phyloP scores from a whole-genome alignment of 129 eudicot genomes.

The Artemisia annua region DNA sequence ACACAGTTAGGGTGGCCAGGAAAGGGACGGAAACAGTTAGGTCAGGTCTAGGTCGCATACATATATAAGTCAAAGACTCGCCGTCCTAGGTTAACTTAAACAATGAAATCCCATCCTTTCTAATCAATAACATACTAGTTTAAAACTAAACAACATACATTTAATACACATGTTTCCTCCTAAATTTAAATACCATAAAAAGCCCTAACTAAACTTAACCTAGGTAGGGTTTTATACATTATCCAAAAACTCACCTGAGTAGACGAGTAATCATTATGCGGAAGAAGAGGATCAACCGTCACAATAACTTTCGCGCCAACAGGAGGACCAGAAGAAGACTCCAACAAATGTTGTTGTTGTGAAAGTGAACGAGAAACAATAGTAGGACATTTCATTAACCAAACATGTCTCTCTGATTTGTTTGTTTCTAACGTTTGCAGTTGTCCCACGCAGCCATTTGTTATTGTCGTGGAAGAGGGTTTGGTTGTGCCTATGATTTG shows the following conservation, averaged over 20 bases:
- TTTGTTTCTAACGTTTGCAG: conserved; percentile 44
- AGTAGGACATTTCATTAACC: conserved; percentile 91
- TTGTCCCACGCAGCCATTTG: conserved; percentile 19
- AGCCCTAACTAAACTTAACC: too few relatives aligned
- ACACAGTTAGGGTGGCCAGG: too few relatives aligned
- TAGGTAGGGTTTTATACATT: too few relatives aligned
- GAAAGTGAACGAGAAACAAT: conserved; percentile 63
- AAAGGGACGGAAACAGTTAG: neutral
- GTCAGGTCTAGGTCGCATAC: neutral
- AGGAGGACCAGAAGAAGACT: conserved; percentile 21
- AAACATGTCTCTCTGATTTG: conserved; percentile 69
- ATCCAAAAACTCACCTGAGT: conserved; percentile 49
- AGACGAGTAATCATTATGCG: conserved; percentile 53
- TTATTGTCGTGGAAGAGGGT: conserved; percentile 18
- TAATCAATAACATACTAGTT: too few relatives aligned
- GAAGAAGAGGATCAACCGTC: conserved; percentile 73
- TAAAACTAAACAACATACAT: neutral
- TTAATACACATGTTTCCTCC: neutral
- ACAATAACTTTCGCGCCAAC: conserved; percentile 69
- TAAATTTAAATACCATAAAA: too few relatives aligned
- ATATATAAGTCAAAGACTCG: too few relatives aligned
- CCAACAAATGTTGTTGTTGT: conserved; percentile 23
- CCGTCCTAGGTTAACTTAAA: too few relatives aligned
- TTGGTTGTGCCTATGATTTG: conserved; percentile 31
- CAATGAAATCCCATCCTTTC: too few relatives aligned